Conservation (phyloP, 306 rosid genomes). For the Fragaria ananassa region DNA sequence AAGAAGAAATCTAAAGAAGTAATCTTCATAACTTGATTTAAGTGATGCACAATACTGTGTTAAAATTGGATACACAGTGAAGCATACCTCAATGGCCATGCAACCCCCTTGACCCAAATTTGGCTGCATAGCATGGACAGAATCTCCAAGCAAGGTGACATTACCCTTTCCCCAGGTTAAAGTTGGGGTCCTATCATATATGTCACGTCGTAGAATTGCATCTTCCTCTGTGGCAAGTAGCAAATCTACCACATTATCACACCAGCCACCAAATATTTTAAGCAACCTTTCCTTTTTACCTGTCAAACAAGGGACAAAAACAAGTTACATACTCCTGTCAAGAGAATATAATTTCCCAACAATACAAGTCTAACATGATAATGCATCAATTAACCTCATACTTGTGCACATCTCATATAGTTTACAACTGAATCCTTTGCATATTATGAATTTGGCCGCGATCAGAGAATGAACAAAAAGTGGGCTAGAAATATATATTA, state of each 20-base stretch:
- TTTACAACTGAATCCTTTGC: neutral
- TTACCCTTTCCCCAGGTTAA: conserved; percentile 90
- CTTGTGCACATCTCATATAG: neutral
- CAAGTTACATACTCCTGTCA: neutral
- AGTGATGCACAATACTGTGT: neutral
- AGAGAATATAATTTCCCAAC: neutral
- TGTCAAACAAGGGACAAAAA: conserved; percentile 25
- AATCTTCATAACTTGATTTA: neutral
- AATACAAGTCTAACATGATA: neutral
- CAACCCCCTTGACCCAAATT: conserved; percentile 99
- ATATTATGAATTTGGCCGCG: neutral
- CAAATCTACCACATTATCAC: conserved; percentile 84
- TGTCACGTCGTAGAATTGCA: conserved; percentile 83
- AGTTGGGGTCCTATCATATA: conserved; percentile 74
- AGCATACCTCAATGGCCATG: conserved; percentile 93
- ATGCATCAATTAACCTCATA: neutral
- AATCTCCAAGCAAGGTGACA: conserved; percentile 92
- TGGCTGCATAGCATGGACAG: conserved; percentile 99
- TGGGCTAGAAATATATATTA: neutral
- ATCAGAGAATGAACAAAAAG: neutral
- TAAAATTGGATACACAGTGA: neutral
- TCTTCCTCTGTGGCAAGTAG: conserved; percentile 81
- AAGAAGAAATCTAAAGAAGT: neutral
- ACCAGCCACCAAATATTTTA: conserved; percentile 82
- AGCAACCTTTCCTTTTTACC: conserved; percentile 80